Percentiles rank a stretch among this genome's conserved stretches.
Evolutionary conservation across 352 stramenopile genomes (phyloP).

Genomic region (Phytophthora uliginosa): DNA sequence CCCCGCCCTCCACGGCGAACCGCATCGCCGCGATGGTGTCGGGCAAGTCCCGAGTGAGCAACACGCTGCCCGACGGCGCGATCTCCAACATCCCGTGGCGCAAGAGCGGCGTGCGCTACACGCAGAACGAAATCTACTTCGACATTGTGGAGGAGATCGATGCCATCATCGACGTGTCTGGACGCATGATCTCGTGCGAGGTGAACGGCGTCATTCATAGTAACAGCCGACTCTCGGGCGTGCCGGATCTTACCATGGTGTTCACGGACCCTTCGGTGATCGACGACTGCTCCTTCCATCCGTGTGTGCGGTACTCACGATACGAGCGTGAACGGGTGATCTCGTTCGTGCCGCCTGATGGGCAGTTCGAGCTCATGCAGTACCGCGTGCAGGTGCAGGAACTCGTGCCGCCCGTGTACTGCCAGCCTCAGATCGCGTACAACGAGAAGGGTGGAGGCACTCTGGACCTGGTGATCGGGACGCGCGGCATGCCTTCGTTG

Average conservation of each 20-base stretch:
- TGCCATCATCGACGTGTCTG: constrained; percentile 95
- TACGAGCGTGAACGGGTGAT: constrained; percentile 98
- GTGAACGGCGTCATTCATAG: constrained; percentile 96
- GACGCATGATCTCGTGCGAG: constrained; percentile 94
- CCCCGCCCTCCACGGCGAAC: constrained; percentile 94
- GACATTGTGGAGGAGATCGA: constrained; percentile 99
- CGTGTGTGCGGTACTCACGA: constrained; percentile 97
- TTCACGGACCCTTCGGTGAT: constrained; percentile 98
- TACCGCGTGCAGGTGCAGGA: constrained; percentile 89
- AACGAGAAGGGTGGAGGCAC: constrained; percentile 76
- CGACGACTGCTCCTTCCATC: constrained; percentile 99
- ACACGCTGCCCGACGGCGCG: constrained; percentile 93
- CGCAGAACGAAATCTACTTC: constrained; percentile 99
- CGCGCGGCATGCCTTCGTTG: constrained; percentile 80
- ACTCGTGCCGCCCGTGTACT: constrained; percentile 90
- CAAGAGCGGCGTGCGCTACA: constrained; percentile 96
- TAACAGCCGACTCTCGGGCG: constrained; percentile 96
- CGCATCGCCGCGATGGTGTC: constrained; percentile 91
- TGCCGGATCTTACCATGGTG: constrained; percentile 97
- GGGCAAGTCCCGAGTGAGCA: constrained; percentile 92
- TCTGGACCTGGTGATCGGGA: constrained; percentile 80
- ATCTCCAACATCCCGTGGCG: constrained; percentile 98
- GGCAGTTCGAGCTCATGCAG: constrained; percentile 96
- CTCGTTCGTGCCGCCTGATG: constrained; percentile 98
- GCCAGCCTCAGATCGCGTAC: constrained; percentile 89